Evolutionary conservation across 2,329 filamentous ascomycete genomes (phyloP).

Genomic region (Botrytis byssoidea): DNA sequence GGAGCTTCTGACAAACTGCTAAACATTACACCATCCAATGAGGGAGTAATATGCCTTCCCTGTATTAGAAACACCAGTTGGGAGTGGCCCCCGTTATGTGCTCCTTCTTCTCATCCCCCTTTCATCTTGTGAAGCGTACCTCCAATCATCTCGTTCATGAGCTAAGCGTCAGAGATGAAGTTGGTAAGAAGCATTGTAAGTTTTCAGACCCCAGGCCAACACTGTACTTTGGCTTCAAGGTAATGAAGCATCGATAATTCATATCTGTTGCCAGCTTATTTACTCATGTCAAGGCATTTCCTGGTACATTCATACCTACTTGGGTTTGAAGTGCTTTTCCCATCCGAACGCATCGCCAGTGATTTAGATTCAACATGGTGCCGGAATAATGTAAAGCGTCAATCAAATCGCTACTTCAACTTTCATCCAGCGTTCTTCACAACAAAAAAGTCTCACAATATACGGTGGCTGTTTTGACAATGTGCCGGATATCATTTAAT

Average conservation of each 20-base stretch:
- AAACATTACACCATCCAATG: not conserved
- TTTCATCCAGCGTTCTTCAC: not conserved
- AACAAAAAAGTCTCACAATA: not conserved
- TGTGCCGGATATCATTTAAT: conserved; percentile 8
- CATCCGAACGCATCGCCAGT: not conserved
- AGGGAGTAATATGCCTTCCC: not conserved
- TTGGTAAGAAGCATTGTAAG: not conserved
- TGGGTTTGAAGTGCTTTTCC: not conserved
- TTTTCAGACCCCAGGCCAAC: not conserved
- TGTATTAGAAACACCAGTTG: not conserved
- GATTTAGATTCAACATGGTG: not conserved
- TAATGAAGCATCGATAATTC: not conserved
- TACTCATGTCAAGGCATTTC: not conserved
- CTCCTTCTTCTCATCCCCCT: not conserved
- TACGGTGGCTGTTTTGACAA: not conserved
- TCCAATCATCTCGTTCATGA: not conserved
- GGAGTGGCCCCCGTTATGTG: not conserved
- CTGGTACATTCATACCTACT: not conserved
- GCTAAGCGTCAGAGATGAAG: not conserved
- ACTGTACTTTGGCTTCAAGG: not conserved
- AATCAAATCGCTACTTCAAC: too few relatives aligned
- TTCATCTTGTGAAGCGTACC: not conserved
- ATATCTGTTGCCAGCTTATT: not conserved
- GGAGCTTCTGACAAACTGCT: not conserved
- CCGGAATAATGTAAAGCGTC: not conserved